phyloP scores from a whole-genome alignment of 306 rosid genomes.

The Pterocarpus macrocarpus region DNA sequence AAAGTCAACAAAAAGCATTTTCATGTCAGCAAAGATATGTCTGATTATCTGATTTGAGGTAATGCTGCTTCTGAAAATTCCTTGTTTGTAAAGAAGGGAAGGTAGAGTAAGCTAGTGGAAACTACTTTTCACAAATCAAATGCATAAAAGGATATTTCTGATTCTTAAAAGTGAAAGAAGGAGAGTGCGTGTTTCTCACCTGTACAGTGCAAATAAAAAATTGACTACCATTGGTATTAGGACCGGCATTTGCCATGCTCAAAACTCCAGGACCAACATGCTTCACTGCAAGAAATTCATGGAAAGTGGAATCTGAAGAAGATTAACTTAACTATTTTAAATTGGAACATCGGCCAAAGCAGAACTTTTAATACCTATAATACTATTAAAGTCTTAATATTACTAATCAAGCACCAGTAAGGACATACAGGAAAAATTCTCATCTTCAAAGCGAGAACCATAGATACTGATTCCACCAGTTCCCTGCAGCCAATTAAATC shows the following conservation, averaged over 20 bases:
- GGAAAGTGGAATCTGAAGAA: conserved; percentile 2
- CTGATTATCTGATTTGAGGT: background rate
- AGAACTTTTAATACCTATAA: conserved; percentile 12
- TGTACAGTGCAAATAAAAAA: conserved; percentile 86
- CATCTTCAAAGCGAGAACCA: conserved; percentile 79
- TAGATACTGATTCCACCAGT: conserved; percentile 92
- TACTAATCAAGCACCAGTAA: conserved; percentile 33
- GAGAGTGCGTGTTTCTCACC: conserved; percentile 59
- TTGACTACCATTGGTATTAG: conserved; percentile 87
- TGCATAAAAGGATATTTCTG: conserved; percentile 2
- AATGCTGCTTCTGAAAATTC: background rate
- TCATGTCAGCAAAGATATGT: conserved; percentile 12
- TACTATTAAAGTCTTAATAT: background rate
- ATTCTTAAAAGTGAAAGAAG: conserved; percentile 37
- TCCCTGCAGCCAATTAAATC: conserved; percentile 68
- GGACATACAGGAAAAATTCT: conserved; percentile 72
- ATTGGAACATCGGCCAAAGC: background rate
- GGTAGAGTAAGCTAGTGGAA: background rate
- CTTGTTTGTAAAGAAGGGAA: background rate
- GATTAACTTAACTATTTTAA: background rate
- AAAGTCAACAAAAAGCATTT: conserved; percentile 25
- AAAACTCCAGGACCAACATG: conserved; percentile 92
- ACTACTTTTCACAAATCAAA: conserved; percentile 6
- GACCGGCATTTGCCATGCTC: conserved; percentile 98
- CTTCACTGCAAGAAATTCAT: conserved; percentile 72